These are phyloP conservation scores for Diophrys sp. DNA, from an alignment of 73 alveolate genomes.

Conservation along the genomic window DNA sequence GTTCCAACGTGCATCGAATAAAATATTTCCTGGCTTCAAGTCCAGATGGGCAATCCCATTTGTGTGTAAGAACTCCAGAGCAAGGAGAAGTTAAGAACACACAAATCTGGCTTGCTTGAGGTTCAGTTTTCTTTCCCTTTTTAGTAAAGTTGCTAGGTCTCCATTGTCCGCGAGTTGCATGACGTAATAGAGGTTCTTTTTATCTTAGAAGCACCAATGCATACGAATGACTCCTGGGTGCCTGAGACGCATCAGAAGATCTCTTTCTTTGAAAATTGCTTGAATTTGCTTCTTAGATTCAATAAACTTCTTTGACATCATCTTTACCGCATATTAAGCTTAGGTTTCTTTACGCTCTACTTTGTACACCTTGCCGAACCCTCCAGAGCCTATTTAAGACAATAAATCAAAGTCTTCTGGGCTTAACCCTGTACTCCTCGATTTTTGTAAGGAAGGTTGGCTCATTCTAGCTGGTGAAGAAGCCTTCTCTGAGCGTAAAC, in stretches of 20 bases:
- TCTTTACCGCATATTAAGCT: not conserved
- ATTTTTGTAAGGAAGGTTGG: too few relatives aligned
- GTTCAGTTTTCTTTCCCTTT: slow-evolving; percentile 14
- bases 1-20: slow-evolving; percentile 62
- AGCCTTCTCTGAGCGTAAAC: too few relatives aligned
- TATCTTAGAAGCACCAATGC: slow-evolving; percentile 51
- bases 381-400: not conserved
- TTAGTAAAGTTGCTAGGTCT: slow-evolving; percentile 11
- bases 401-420: not conserved
- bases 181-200: slow-evolving; percentile 53
- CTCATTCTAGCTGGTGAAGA: too few relatives aligned
- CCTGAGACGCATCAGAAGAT: slow-evolving; percentile 18
- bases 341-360: not conserved
- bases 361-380: not conserved
- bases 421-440: too few relatives aligned
- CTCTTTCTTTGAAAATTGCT: slow-evolving; percentile 39
- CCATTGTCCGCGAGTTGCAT: slow-evolving; percentile 65
- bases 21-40: slow-evolving; percentile 73
- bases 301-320: not conserved
- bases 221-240: slow-evolving; percentile 44
- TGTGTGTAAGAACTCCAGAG: slow-evolving; percentile 66
- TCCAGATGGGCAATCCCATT: slow-evolving; percentile 74
- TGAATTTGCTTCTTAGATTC: slow-evolving; percentile 19
- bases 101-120: slow-evolving; percentile 7
- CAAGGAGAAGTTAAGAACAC: slow-evolving; percentile 46